A percentile compares a stretch with the other conserved stretches of the same genome.
Evolutionary conservation across 148 eudicot species (phyloP).

Genomic region (Camellia sinensis): DNA sequence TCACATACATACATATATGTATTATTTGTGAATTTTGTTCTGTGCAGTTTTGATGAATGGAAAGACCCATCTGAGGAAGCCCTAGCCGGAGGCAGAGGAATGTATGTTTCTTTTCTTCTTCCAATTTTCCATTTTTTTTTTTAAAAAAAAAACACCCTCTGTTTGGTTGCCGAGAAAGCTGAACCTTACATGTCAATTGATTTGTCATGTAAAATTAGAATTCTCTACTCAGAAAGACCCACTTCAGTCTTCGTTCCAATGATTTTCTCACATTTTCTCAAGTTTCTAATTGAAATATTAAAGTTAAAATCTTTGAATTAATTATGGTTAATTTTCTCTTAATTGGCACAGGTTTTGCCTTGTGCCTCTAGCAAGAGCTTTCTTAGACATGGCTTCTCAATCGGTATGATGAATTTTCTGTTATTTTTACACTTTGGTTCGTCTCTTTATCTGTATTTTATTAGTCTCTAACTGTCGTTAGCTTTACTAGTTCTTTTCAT

Average conservation of each 20-base stretch:
- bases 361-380: slow-evolving; percentile 12
- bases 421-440: no score
- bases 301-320: background rate
- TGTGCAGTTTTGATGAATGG: slow-evolving; percentile 14
- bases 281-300: background rate
- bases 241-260: background rate
- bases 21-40: background rate
- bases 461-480: background rate
- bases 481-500: background rate
- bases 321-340: background rate
- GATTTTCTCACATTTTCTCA: background rate
- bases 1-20: background rate
- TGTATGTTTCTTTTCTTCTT: slow-evolving; percentile 1
- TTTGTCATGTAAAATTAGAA: no score
- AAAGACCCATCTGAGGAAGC: slow-evolving; percentile 16
- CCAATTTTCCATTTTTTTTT: background rate
- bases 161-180: background rate
- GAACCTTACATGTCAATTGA: background rate
- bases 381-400: background rate
- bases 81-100: slow-evolving; percentile 15
- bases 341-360: background rate
- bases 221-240: background rate
- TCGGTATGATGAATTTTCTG: background rate
- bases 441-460: background rate
- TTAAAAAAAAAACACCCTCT: background rate